Base-by-base conservation (phyloP, 345 rosid species). In the Aquilaria malaccensis region DNA sequence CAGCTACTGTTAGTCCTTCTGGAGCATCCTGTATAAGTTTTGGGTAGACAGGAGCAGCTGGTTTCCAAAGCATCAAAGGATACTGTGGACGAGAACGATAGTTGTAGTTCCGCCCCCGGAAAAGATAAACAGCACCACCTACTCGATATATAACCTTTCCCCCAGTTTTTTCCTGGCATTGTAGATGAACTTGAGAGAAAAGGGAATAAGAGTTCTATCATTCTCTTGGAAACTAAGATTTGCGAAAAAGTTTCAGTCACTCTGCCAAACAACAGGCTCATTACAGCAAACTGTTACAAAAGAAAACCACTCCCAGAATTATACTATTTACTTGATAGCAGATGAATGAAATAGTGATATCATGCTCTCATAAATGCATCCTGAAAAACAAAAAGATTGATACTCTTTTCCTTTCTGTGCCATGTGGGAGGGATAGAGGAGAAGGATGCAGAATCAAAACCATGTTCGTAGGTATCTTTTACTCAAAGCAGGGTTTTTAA, bases 21-120 rank as follows among this genome's bases (percentile, higher is more conserved):
- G 96, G 97, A 72, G 88, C 79, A 67, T 89, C 91, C 73, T 87
- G 96, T 62, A 93, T 89, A 43, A 93, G 97, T 71, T 89, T 89
- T 7, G 96, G 97, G 73, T 89, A 93, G 56, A 93, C 96, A 9
- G 98, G 97, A 79, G 98, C 74, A 66, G 98, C 97, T 49, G 98
- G 98, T 70, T 93, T 89, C 98, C 97, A 93, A 33, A 89, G 78
- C 98, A 89, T 93, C 71, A 89, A 59, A 0, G 97, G 98, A 52
- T 82, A 85, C 64, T 78, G 85, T 0, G 94, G 94, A 73, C 94
- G 96, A 69, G 85, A 79, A 7, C 81, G 79, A 72, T 84, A 79
- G 50, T 87, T 79, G 65, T 93, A 93, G 80, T 93, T 89, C 62
- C 94, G 81, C n/a, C 98, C 98, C 48, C 94, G 78, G 61, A 89